These are phyloP conservation scores for Salix udensis DNA, from an alignment of 345 rosid species.

Conservation along the genomic window DNA sequence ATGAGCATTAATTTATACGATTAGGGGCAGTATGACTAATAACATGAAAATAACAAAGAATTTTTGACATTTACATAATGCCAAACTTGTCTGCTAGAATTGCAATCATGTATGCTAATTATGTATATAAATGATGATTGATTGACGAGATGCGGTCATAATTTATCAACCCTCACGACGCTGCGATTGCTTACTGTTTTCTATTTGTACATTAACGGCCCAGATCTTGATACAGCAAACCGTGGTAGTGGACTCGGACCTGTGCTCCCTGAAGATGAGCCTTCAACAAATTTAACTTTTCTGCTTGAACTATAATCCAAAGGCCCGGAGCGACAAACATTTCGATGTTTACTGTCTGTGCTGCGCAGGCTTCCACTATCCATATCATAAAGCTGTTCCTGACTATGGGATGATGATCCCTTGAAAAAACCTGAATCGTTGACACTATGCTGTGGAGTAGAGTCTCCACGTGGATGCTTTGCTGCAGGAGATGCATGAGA, in stretches of 20 bases:
- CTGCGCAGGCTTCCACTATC: conserved; percentile 45
- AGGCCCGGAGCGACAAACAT: conserved; percentile 86
- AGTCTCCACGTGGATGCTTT: conserved; percentile 61
- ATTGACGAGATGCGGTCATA: conserved; percentile 1
- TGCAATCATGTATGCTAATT: background rate
- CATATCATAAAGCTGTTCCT: conserved; percentile 49
- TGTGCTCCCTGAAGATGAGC: conserved; percentile 68
- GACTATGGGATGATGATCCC: conserved; percentile 74
- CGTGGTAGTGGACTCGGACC: conserved; percentile 90
- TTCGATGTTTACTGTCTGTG: conserved; percentile 47
- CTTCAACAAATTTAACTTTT: conserved; percentile 52
- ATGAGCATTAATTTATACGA: background rate
- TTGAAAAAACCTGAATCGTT: conserved; percentile 67
- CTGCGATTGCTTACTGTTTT: background rate
- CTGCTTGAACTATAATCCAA: conserved; percentile 82
- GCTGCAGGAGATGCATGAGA: conserved; percentile 66
- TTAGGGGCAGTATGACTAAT: background rate
- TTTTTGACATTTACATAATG: background rate
- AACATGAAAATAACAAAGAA: background rate
- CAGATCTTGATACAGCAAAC: conserved; percentile 94
- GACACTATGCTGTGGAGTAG: conserved; percentile 61
- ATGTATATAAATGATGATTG: background rate
- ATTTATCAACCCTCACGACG: background rate
- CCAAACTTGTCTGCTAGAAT: conserved; percentile 1
- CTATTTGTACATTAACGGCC: conserved; percentile 86